Conservation (phyloP, 768 basidiomycete species). For the Phylloporus rhodoxanthus region DNA sequence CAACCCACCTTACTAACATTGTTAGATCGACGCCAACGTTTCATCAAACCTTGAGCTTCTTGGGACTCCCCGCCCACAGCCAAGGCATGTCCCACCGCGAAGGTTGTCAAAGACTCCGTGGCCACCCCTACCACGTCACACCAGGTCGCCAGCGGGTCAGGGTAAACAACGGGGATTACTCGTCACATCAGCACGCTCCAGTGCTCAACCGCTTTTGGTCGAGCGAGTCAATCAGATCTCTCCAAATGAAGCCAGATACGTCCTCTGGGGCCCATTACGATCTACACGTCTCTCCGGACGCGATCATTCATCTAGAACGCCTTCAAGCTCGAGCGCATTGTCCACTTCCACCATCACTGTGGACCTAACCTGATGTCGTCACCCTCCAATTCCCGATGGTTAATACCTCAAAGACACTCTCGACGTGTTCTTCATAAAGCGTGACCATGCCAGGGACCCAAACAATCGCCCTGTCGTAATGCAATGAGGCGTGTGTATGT, state of each 20-base stretch:
- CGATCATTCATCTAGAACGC: slow-evolving; percentile 13
- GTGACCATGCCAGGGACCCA: too few species aligned
- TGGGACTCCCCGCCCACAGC: slow-evolving; percentile 3
- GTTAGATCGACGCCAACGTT: slow-evolving; percentile 17
- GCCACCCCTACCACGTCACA: too few species aligned
- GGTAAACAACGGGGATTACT: slow-evolving; percentile 30
- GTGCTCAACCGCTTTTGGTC: not conserved
- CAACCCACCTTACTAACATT: too few species aligned
- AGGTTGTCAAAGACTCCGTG: too few species aligned
- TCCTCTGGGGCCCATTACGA: not conserved
- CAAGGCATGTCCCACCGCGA: too few species aligned
- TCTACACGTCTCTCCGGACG: slow-evolving; percentile 2
- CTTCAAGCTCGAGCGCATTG: slow-evolving; percentile 18
- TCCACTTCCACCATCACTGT: too few species aligned
- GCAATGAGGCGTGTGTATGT: slow-evolving; percentile 24
- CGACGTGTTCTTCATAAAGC: slow-evolving; percentile 25
- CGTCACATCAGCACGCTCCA: not conserved
- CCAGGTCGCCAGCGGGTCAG: slow-evolving; percentile 22
- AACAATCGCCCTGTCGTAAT: slow-evolving; percentile 5
- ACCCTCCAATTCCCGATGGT: slow-evolving; percentile 25
- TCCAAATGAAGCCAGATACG: not conserved
- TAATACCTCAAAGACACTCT: slow-evolving; percentile 9
- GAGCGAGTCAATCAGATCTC: slow-evolving; percentile 2
- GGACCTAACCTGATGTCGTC: slow-evolving; percentile 10
- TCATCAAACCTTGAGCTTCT: slow-evolving; percentile 20